Evolutionary conservation across 179 eudicot species (phyloP).

Genomic region (Beta lomatogona): DNA sequence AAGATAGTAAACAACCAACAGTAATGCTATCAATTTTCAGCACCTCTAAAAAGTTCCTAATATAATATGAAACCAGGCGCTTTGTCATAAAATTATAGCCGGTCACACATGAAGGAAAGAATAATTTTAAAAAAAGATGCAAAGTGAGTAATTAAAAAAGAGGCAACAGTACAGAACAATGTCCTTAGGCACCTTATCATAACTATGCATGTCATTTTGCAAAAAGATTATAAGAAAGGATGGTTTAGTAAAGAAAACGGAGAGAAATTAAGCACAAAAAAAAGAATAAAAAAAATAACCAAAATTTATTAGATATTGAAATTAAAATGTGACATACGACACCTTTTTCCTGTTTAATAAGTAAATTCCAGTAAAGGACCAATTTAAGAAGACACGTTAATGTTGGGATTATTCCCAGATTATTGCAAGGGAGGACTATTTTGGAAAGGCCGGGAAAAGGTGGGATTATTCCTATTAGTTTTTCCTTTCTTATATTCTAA

Average conservation of each 20-base stretch:
- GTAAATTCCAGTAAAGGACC: too few species aligned
- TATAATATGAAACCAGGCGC: constrained; percentile 1
- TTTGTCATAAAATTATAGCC: constrained; percentile 3
- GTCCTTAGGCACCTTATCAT: background rate
- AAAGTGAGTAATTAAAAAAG: background rate
- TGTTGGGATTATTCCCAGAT: too few species aligned
- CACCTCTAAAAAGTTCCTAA: constrained; percentile 7
- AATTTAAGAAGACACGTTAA: too few species aligned
- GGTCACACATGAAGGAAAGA: constrained; percentile 21
- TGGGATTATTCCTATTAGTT: too few species aligned
- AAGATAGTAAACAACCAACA: constrained; percentile 26
- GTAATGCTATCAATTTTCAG: constrained; percentile 8
- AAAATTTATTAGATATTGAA: background rate
- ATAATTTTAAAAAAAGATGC: background rate
- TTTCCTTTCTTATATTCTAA: too few species aligned
- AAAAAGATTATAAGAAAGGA: background rate
- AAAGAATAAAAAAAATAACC: background rate
- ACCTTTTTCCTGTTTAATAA: too few species aligned
- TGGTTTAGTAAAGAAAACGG: background rate
- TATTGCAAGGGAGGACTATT: too few species aligned
- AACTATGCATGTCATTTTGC: background rate
- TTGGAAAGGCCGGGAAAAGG: too few species aligned
- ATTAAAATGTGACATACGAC: too few species aligned
- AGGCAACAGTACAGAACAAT: background rate
- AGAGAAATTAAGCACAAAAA: background rate